A percentile compares a stretch with the other conserved stretches of the same genome.
Evolutionary conservation across 805 yeast genomes (phyloP).

Genomic region (Schizosaccharomyces lindneri): DNA sequence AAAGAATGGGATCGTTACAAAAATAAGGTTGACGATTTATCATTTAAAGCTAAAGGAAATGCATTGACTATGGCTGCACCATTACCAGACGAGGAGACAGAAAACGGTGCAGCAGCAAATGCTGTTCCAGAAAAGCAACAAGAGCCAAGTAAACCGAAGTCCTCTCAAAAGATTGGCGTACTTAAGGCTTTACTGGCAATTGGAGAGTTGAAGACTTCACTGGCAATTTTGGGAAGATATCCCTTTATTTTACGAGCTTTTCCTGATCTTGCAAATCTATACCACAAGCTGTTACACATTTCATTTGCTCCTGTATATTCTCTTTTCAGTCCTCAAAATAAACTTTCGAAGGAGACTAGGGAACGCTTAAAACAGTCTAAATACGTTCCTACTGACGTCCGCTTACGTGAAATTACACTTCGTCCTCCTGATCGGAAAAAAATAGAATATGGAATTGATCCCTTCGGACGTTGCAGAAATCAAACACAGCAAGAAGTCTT

Average conservation of each 20-base stretch:
- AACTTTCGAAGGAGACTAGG: background rate
- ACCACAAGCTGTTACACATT: constrained; percentile 25
- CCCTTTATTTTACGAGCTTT: constrained; percentile 37
- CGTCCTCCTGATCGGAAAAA: background rate
- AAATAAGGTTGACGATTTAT: constrained; percentile 26
- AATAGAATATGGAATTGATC: background rate
- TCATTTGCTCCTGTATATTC: constrained; percentile 26
- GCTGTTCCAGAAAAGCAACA: background rate
- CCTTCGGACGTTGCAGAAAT: background rate
- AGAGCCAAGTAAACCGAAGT: background rate
- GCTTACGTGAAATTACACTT: background rate
- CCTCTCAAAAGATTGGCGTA: constrained; percentile 21
- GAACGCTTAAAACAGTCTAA: background rate
- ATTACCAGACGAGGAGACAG: constrained; percentile 25
- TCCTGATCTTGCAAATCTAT: constrained; percentile 21
- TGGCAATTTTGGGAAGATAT: constrained; percentile 31
- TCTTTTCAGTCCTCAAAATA: no score
- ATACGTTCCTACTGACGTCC: background rate
- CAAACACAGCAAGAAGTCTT: background rate
- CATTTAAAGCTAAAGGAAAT: constrained; percentile 38
- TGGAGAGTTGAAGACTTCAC: constrained; percentile 23
- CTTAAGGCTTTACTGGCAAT: constrained; percentile 25
- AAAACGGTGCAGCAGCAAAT: background rate
- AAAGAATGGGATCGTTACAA: constrained; percentile 22
- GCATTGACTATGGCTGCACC: constrained; percentile 82